phyloP scores from a whole-genome alignment of 2,329 filamentous ascomycete genomes.

The Ophiostoma novo-ulmi region DNA sequence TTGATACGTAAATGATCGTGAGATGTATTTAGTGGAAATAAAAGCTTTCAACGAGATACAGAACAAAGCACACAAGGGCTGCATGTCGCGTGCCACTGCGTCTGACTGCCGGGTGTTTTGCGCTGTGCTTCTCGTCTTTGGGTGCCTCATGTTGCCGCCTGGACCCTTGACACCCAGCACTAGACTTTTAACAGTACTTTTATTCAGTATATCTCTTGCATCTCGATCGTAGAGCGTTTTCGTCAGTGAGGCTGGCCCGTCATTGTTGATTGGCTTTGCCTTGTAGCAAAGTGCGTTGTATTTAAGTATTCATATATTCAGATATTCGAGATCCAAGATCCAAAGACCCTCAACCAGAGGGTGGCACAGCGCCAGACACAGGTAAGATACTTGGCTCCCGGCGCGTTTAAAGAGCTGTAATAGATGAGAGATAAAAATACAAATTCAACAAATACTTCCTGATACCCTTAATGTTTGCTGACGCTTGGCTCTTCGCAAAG shows the following conservation, averaged over 20 bases:
- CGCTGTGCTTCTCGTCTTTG: slow-evolving; percentile 2
- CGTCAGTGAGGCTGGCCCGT: neutral
- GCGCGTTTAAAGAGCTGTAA: too few relatives aligned
- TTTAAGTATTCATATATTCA: neutral
- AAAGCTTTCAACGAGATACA: neutral
- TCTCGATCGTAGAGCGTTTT: neutral
- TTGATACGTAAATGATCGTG: too few relatives aligned
- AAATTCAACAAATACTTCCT: neutral
- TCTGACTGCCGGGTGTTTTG: slow-evolving; percentile 7
- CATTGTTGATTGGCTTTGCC: neutral
- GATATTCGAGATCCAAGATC: neutral
- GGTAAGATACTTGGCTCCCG: too few relatives aligned
- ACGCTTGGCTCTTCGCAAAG: neutral
- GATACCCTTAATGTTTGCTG: slow-evolving; percentile 7
- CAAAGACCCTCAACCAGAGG: neutral
- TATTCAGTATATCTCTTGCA: neutral
- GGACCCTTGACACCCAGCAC: neutral
- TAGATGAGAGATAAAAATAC: neutral
- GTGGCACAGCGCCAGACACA: neutral
- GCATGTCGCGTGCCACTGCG: neutral
- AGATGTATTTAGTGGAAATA: too few relatives aligned
- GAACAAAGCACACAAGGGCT: neutral
- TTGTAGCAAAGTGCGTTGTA: neutral
- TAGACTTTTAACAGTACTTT: neutral
- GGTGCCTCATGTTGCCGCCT: neutral